Base-by-base conservation (phyloP, 768 basidiomycete species). In the Lanmaoa rubissima region DNA sequence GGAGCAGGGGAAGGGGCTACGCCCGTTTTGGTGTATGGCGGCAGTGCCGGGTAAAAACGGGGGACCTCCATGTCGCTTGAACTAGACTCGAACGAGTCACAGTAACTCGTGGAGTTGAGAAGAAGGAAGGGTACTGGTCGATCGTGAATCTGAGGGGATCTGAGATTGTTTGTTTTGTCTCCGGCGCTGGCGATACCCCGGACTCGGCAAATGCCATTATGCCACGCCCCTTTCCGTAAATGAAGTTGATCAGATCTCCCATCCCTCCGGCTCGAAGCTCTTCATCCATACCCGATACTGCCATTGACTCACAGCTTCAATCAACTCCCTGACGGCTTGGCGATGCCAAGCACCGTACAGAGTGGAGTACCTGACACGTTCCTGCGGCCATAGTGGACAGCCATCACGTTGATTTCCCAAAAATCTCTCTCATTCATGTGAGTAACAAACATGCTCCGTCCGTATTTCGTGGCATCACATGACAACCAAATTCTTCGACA, bases 171-270 rank as follows among this genome's bases (percentile, higher is more conserved):
- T 62, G 21, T 45, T 64, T 61, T 71, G 67, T 62, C 47, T 66
- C 70, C 70, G 70, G 70, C 59, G 64, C 65, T 70, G 68, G 53
- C 48, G 52, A 67, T 60, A 44, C 70, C 70, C 70, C 70, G 70
- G 59, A 68, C 48, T 38, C 72, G 72, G 72, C 9, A 55, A 65
- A 36, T 68, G 31, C 70, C 72, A 61, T 32, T 17, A 28, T 43
- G 38, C 52, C 54, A 52, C 60, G 40, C 51, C 43, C 12, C 26
- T 19, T 31, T 42, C 24, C 52, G 28, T 51, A 51, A 51, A 38
- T 38, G 12, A 8, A 21, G 7, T 35, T 42, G 54, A 54, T 43
- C 57, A 39, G 6, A 16, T 13, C 38, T 39, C 21, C 41, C 41
- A 24, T 38, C 6, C 14, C 28, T 41, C 57, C 61, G 60, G 60